Evolutionary conservation across 805 yeast genomes (phyloP), one percentile per base, ranked within the genome.

Genomic region (Lipomyces kockii): DNA sequence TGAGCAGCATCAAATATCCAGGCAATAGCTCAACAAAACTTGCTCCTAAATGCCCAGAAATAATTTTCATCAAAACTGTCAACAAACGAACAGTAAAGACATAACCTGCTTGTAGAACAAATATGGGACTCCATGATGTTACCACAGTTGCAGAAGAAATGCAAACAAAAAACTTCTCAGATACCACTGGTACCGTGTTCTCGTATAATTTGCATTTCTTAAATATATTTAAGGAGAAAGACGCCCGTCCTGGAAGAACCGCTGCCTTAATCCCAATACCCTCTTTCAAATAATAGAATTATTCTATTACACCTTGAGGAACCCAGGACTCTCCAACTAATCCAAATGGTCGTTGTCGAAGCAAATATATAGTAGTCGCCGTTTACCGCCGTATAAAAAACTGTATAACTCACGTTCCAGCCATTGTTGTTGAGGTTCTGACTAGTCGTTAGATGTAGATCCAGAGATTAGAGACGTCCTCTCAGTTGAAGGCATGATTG

Each of bases 31-130:
- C 56, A 27, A 37, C 55, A 43, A 35, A 55, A 37, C 17, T 34
- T 22, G 49, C 51, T 58, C 63, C 49, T 60, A 62, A 49, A 53
- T 60, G 66, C 70, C 70, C 68, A 54, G 71, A 58, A 60, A 63
- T 71, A 43, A 12, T 59, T 71, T 71, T 71, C 59, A 71, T 71
- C 72, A 43, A 61, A 58, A 72, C 70, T 54, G 63, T 61, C 35
- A 17, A 8, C 56, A 4, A 20, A 25, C 20, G 17, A 39, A 58
- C 68, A 35, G 71, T 71, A 64, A 58, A 58, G 71, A 70, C 73
- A 71, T 32, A 39, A 71, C 73, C 73, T 60, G 64, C 67, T 22
- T 34, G 35, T 25, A 25, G 20, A 9, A 25, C 59, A 46, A 4
- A 22, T 29, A 25, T 11, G 61, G 46, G 54, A 56, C n/a, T 62